These are phyloP conservation scores for Aspergillus tanneri DNA, from an alignment of 2,329 filamentous ascomycete genomes.

Conservation along the genomic window DNA sequence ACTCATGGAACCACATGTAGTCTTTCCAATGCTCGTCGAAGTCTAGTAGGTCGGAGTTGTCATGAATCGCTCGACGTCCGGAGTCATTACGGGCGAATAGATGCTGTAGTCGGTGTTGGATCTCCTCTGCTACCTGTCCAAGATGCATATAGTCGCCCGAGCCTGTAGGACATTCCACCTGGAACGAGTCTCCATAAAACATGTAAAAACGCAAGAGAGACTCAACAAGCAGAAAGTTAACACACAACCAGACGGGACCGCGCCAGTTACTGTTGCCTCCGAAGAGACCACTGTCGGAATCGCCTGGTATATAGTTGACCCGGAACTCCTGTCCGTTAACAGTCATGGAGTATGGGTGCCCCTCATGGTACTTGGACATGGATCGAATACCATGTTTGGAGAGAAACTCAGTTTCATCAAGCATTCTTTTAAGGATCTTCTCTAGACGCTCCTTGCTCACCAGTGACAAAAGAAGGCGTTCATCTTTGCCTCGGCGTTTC, in stretches of 20 bases:
- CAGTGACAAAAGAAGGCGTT: constrained; percentile 82
- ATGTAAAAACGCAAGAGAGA: constrained; percentile 94
- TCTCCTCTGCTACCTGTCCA: constrained; percentile 88
- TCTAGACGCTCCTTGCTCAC: constrained; percentile 91
- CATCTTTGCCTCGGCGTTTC: constrained; percentile 81
- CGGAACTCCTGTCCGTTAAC: constrained; percentile 88
- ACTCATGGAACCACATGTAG: constrained; percentile 93
- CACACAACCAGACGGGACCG: constrained; percentile 91
- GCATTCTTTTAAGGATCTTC: constrained; percentile 86
- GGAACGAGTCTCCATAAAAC: constrained; percentile 85
- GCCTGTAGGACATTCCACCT: constrained; percentile 90
- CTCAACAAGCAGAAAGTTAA: constrained; percentile 93
- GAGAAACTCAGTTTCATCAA: constrained; percentile 91
- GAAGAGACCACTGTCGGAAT: constrained; percentile 92
- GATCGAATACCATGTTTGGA: constrained; percentile 88
- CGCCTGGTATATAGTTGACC: constrained; percentile 88
- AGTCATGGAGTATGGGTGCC: constrained; percentile 90
- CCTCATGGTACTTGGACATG: constrained; percentile 85
- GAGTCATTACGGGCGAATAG: constrained; percentile 82
- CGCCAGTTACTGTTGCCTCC: constrained; percentile 98
- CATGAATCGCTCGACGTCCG: constrained; percentile 84
- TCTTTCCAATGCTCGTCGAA: constrained; percentile 93
- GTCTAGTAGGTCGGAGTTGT: constrained; percentile 78
- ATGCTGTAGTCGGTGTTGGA: constrained; percentile 92
- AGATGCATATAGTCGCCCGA: constrained; percentile 95